Conservation (phyloP, 768 basidiomycete genomes). For the Termitomyces heimii region DNA sequence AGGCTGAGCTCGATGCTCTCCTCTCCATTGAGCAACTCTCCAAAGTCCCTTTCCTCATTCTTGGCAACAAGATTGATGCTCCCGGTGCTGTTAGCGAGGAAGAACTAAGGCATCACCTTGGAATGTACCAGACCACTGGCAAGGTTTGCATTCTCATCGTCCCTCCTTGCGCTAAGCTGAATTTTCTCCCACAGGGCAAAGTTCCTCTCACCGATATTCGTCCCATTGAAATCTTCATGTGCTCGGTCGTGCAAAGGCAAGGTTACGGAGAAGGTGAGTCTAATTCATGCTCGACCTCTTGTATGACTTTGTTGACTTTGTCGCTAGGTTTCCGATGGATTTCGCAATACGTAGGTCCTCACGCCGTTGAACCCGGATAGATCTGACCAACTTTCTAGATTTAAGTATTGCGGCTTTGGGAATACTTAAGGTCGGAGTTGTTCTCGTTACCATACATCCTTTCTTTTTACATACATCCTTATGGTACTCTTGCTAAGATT, state of each 20-base stretch:
- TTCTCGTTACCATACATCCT: neutral
- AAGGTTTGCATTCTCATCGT: conserved; percentile 59
- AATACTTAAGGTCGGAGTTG: conserved; percentile 3
- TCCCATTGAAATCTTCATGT: conserved; percentile 99
- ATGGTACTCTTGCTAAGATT: conserved; percentile 3
- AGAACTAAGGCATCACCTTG: conserved; percentile 91
- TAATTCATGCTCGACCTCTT: neutral
- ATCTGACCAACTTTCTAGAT: conserved; percentile 22
- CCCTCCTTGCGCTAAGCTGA: neutral
- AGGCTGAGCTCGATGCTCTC: conserved; percentile 94
- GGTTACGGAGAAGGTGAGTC: conserved; percentile 90
- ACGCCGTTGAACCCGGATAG: neutral
- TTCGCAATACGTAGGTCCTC: conserved; percentile 83
- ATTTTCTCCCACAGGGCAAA: conserved; percentile 71
- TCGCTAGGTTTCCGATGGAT: conserved; percentile 87
- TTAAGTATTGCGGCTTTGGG: conserved; percentile 18
- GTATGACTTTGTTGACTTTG: conserved; percentile 8
- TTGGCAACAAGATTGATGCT: conserved; percentile 99
- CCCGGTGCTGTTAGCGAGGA: conserved; percentile 96
- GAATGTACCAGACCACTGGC: conserved; percentile 98
- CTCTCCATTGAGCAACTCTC: conserved; percentile 92
- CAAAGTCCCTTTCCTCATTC: conserved; percentile 96
- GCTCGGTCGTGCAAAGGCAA: conserved; percentile 97
- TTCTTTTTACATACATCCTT: conserved; percentile 2
- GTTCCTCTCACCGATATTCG: conserved; percentile 94